Base-by-base conservation (phyloP, 768 basidiomycete species). In the Sistotremastrum suecicum region DNA sequence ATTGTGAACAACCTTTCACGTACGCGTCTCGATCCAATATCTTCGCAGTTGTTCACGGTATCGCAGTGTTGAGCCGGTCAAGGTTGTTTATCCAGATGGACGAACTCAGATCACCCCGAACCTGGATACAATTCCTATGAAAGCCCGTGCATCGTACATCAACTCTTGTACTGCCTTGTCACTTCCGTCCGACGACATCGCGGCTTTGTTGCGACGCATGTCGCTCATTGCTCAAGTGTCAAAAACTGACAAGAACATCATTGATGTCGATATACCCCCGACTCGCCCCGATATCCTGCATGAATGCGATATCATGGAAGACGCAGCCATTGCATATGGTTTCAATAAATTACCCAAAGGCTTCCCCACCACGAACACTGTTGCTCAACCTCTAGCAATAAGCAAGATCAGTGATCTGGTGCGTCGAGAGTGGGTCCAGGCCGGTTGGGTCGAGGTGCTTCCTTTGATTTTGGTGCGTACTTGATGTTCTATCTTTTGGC, bases 221-320 rank as follows among this genome's bases (percentile, higher is more conserved):
- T 78, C 85, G 4, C 72, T 88, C 41, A 59, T 69, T 36, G 70
- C 79, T 0, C 56, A 64, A 12, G 63, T 75, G 29, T 80, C 81
- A 3, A 47, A 72, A 2, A 60, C 64, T 30, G 67, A 78, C 49
- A 58, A 63, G n/a, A 91, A 97, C 55, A 72, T 76, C 53, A 68
- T 99, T 38, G 55, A 71, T 11, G 81, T 98, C 30, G 66, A 76
- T 34, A 72, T 99, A 41, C 94, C 95, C 4, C 71, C 85, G n/a
- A 97, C 91, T n/a, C 78, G 95, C 35, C 91, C 95, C 1, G 95
- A 99, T 58, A 97, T 99, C 53, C 67, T 99, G 45, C 95, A 99
- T 59, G 91, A 98, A 61, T 95, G 92, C 57, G 95, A 99, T 59
- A 75, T 98, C 59, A 85, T 99, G 81, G 95, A 99, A 60, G 95